Conservation (phyloP, 2,329 filamentous ascomycete species). For the Neopestalotiopsis sp. region DNA sequence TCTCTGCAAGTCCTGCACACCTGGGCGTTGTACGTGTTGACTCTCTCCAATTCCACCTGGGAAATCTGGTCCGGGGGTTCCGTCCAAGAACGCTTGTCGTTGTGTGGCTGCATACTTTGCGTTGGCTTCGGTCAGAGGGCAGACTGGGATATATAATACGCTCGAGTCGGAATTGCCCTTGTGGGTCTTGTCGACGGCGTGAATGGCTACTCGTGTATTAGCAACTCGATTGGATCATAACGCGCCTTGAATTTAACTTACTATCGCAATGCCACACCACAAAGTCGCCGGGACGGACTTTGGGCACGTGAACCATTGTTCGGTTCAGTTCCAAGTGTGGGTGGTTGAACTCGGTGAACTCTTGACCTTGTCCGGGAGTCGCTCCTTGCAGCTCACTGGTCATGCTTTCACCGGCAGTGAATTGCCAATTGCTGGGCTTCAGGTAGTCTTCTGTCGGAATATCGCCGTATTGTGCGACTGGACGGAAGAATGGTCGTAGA, state of each 20-base stretch:
- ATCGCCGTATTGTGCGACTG: constrained; percentile 43
- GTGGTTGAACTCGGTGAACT: constrained; percentile 67
- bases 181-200: constrained; percentile 84
- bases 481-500: constrained; percentile 83
- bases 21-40: constrained; percentile 54
- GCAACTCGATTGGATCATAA: too few relatives aligned
- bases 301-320: constrained; percentile 75
- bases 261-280: constrained; percentile 85
- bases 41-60: constrained; percentile 73
- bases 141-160: constrained; percentile 88
- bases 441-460: constrained; percentile 50
- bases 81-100: constrained; percentile 70
- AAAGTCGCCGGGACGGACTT: constrained; percentile 74
- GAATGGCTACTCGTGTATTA: constrained; percentile 55
- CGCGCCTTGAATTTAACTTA: constrained; percentile 29
- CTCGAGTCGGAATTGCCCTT: constrained; percentile 74
- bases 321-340: constrained; percentile 70
- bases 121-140: constrained; percentile 78
- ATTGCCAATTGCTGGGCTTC: constrained; percentile 63
- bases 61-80: constrained; percentile 73
- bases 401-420: constrained; percentile 50
- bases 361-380: constrained; percentile 69
- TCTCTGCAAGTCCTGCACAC: constrained; percentile 40
- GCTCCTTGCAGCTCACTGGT: constrained; percentile 72
- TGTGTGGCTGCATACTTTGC: constrained; percentile 74